Conservation (phyloP, 805 yeast species). For the Saturnispora hagleri region DNA sequence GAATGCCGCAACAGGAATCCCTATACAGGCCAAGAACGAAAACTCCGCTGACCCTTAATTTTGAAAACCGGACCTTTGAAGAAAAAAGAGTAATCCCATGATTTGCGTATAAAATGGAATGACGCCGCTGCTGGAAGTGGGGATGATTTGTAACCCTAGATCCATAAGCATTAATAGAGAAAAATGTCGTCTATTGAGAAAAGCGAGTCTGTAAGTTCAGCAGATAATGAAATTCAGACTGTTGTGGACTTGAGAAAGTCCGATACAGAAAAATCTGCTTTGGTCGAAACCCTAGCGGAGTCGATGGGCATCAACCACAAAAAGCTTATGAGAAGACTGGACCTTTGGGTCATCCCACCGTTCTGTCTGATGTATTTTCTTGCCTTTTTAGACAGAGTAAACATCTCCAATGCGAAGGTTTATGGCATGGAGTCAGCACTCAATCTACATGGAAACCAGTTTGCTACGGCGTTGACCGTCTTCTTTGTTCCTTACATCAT, state of each 20-base stretch:
- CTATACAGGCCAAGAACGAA: neutral
- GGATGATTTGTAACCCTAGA: neutral
- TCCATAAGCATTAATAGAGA: neutral
- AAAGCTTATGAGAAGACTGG: constrained; percentile 55
- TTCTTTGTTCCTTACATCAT: constrained; percentile 63
- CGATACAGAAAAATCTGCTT: constrained; percentile 10
- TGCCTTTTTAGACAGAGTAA: constrained; percentile 74
- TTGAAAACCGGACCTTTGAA: neutral
- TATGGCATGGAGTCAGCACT: constrained; percentile 57
- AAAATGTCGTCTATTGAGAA: constrained; percentile 6
- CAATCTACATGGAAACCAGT: constrained; percentile 47
- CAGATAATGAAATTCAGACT: constrained; percentile 1
- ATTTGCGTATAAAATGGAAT: neutral
- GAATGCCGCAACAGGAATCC: neutral
- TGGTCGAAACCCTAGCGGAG: constrained; percentile 30
- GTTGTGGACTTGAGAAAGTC: constrained; percentile 1
- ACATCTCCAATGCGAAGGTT: constrained; percentile 70
- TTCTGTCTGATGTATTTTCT: constrained; percentile 65
- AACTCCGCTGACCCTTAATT: neutral
- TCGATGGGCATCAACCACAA: constrained; percentile 43
- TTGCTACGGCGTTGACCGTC: constrained; percentile 54
- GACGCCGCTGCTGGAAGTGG: neutral
- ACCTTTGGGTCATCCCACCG: constrained; percentile 64
- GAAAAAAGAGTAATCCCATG: neutral
- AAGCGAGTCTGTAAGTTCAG: neutral